A percentile compares a stretch with the other conserved stretches of the same genome.
Evolutionary conservation across 2,329 filamentous ascomycete species (phyloP).

Genomic region (Elsinoe fawcettii): DNA sequence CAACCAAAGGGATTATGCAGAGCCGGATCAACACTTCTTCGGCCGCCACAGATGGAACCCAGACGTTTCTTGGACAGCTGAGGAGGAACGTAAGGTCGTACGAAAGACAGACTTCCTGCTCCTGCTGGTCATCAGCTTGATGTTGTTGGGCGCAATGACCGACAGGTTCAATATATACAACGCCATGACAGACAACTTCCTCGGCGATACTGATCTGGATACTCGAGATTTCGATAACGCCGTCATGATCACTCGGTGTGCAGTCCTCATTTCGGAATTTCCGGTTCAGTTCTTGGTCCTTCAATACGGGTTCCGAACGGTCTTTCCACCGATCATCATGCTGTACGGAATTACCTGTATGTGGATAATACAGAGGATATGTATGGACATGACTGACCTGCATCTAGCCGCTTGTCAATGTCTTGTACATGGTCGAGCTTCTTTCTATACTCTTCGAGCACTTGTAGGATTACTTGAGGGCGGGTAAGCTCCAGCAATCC

Average conservation of each 20-base stretch:
- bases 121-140: constrained; percentile 17
- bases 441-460: constrained; percentile 17
- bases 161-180: constrained; percentile 19
- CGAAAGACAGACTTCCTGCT: constrained; percentile 18
- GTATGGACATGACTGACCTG: neutral
- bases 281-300: constrained; percentile 19
- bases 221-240: constrained; percentile 20
- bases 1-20: constrained; percentile 6
- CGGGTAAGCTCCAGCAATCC: too few species aligned
- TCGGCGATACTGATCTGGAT: constrained; percentile 15
- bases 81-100: constrained; percentile 18
- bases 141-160: constrained; percentile 17
- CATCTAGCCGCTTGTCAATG: constrained; percentile 15
- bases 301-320: constrained; percentile 18
- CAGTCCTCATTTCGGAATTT: constrained; percentile 18
- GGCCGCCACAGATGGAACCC: constrained; percentile 16
- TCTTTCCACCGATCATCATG: constrained; percentile 19
- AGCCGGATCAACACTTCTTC: constrained; percentile 13
- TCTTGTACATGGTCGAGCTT: constrained; percentile 15
- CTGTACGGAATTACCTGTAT: constrained; percentile 17
- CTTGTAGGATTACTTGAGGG: constrained; percentile 18
- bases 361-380: neutral
- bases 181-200: constrained; percentile 19
- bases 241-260: constrained; percentile 4
- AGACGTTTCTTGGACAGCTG: constrained; percentile 14